phyloP scores from a whole-genome alignment of 805 yeast genomes.

The Debaryomyces hansenii region DNA sequence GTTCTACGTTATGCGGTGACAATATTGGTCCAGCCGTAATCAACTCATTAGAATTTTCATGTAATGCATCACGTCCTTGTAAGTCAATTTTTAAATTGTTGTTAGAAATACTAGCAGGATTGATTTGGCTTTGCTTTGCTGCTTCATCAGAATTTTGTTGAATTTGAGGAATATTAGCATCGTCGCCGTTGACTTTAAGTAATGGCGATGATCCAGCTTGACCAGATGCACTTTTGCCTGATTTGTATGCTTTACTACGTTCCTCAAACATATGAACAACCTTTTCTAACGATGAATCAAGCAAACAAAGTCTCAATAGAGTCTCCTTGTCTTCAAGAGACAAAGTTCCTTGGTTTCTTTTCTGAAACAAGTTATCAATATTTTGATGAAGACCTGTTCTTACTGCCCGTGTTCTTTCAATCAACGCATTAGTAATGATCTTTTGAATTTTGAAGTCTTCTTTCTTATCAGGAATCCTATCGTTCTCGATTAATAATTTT shows the following conservation, averaged over 20 bases:
- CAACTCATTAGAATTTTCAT: constrained; percentile 49
- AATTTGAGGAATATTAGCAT: background rate
- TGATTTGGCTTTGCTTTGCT: background rate
- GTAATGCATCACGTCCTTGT: constrained; percentile 34
- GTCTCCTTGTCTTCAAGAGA: constrained; percentile 58
- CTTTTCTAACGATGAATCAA: constrained; percentile 56
- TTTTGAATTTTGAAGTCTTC: constrained; percentile 41
- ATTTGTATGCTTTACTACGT: constrained; percentile 20
- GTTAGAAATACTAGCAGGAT: background rate
- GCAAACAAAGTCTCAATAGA: constrained; percentile 50
- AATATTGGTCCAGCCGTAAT: constrained; percentile 55
- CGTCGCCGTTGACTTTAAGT: background rate
- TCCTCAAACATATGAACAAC: constrained; percentile 52
- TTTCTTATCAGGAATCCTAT: constrained; percentile 34
- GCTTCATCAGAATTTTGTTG: background rate
- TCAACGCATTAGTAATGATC: constrained; percentile 49
- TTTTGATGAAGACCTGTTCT: constrained; percentile 52
- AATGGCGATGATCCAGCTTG: background rate
- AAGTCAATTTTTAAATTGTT: background rate
- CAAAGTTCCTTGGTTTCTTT: constrained; percentile 45
- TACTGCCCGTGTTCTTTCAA: constrained; percentile 50
- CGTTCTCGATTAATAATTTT: constrained; percentile 48
- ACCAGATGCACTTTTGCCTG: background rate
- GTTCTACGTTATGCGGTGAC: constrained; percentile 38
- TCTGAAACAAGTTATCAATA: constrained; percentile 50